phyloP scores from a whole-genome alignment of 306 rosid genomes.

The Cicer pinnatifidum region DNA sequence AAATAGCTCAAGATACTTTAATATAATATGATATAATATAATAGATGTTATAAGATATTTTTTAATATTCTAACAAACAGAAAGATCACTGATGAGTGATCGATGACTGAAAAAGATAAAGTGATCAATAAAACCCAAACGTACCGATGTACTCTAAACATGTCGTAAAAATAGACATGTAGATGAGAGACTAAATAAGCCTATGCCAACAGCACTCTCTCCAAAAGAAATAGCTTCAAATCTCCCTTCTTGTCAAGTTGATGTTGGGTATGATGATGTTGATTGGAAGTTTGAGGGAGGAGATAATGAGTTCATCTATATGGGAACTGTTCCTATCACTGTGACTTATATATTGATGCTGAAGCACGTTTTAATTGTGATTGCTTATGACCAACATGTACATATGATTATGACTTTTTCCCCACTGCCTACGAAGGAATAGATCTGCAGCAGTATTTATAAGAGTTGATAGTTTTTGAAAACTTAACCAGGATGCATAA shows the following conservation, averaged over 20 bases:
- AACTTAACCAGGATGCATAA: background rate
- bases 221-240: background rate
- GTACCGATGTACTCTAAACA: background rate
- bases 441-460: background rate
- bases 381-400: background rate
- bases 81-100: background rate
- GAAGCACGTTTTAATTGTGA: background rate
- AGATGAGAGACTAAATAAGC: background rate
- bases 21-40: too few relatives aligned
- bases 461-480: background rate
- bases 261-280: background rate
- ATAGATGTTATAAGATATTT: too few relatives aligned
- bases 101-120: background rate
- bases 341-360: background rate
- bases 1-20: too few relatives aligned
- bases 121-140: background rate
- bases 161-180: background rate
- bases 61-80: background rate
- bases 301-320: background rate
- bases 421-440: background rate
- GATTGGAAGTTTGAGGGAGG: background rate
- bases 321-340: background rate
- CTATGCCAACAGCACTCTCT: constrained; percentile 10
- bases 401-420: background rate
- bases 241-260: background rate